Percentiles rank a stretch among this genome's conserved stretches.
Conservation (phyloP, 2,329 filamentous ascomycete species). For the Fusarium sp. region DNA sequence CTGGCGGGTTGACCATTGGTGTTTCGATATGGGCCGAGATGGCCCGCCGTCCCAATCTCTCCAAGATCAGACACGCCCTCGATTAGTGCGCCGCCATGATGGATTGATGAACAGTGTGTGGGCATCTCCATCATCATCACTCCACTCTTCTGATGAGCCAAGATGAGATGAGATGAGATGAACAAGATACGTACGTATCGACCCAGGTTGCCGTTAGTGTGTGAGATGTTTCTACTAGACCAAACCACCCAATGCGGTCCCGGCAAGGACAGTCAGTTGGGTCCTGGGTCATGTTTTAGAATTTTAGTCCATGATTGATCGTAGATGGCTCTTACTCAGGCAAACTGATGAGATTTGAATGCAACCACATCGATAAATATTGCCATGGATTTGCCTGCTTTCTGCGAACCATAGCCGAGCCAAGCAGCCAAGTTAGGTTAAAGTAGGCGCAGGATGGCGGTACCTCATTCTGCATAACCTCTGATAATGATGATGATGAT, state of each 20-base stretch:
- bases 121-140: conserved; percentile 19
- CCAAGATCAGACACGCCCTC: conserved; percentile 47
- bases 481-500: conserved; percentile 14
- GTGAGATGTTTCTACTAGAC: conserved; percentile 1
- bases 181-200: conserved; percentile 30
- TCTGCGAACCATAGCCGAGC: not conserved
- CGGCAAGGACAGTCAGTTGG: conserved; percentile 9
- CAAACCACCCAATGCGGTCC: conserved; percentile 11
- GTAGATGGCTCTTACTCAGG: conserved; percentile 22
- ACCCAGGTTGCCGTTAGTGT: not conserved
- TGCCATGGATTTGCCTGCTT: conserved; percentile 4
- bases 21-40: conserved; percentile 36
- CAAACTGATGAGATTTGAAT: conserved; percentile 23
- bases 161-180: conserved; percentile 33
- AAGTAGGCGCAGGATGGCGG: not conserved
- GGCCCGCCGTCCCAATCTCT: conserved; percentile 47
- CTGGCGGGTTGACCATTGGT: conserved; percentile 43
- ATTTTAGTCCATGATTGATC: conserved; percentile 29
- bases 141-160: conserved; percentile 29
- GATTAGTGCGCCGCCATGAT: conserved; percentile 46
- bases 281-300: conserved; percentile 24
- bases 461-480: conserved; percentile 7
- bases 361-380: conserved; percentile 8
- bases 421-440: conserved; percentile 3
- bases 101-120: conserved; percentile 10